These are phyloP conservation scores for Elymus sibiricus DNA, from an alignment of 176 grass and related monocot genomes.

Conservation along the genomic window DNA sequence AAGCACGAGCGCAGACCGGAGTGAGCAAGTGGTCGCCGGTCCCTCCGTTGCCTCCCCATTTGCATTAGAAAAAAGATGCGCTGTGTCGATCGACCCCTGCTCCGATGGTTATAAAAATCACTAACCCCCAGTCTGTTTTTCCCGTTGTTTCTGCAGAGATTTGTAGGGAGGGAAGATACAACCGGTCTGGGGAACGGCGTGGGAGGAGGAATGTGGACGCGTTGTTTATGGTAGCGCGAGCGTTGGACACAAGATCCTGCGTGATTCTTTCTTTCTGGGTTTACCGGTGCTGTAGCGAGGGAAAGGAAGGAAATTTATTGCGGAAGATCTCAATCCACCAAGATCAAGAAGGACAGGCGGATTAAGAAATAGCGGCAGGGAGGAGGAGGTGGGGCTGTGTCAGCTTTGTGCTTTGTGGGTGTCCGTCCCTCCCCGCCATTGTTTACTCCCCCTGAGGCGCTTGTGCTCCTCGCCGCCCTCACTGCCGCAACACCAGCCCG, in stretches of 20 bases:
- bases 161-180: neutral
- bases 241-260: slow-evolving; percentile 44
- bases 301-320: slow-evolving; percentile 24
- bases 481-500: slow-evolving; percentile 38
- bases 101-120: slow-evolving; percentile 12
- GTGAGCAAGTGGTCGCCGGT: slow-evolving; percentile 49
- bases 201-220: slow-evolving; percentile 63
- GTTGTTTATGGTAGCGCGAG: slow-evolving; percentile 29
- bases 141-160: slow-evolving; percentile 55
- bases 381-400: slow-evolving; percentile 50
- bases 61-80: slow-evolving; percentile 44
- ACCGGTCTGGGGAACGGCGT: neutral
- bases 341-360: slow-evolving; percentile 42
- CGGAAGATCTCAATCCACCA: slow-evolving; percentile 26
- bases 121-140: slow-evolving; percentile 37
- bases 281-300: neutral
- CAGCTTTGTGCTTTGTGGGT: slow-evolving; percentile 78
- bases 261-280: slow-evolving; percentile 11
- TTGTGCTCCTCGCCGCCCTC: slow-evolving; percentile 40
- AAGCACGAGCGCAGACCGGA: slow-evolving; percentile 21
- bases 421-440: slow-evolving; percentile 38
- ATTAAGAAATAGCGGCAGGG: slow-evolving; percentile 21
- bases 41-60: slow-evolving; percentile 45
- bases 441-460: slow-evolving; percentile 54
- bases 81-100: slow-evolving; percentile 32